phyloP scores from a whole-genome alignment of 2,329 filamentous ascomycete species.

The Paraphaeosphaeria sporulosa region DNA sequence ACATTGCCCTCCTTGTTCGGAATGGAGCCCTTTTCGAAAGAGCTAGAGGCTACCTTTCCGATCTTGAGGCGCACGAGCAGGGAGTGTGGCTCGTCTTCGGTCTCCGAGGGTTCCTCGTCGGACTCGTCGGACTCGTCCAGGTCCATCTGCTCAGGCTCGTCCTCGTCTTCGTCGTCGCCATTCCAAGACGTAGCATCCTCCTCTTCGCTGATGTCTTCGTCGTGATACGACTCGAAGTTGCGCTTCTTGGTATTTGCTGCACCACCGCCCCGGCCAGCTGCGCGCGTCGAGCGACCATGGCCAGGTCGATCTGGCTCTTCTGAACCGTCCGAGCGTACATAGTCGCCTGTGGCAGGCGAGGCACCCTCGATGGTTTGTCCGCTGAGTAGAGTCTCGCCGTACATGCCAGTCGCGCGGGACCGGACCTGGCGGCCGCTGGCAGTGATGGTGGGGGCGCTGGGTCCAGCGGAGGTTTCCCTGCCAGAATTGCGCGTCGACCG shows the following conservation, averaged over 20 bases:
- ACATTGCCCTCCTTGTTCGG: background rate
- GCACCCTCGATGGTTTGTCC: conserved; percentile 56
- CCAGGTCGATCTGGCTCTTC: conserved; percentile 54
- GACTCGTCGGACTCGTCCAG: conserved; percentile 64
- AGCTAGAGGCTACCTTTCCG: conserved; percentile 27
- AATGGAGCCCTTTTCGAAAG: conserved; percentile 3
- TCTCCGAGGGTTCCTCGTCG: conserved; percentile 52
- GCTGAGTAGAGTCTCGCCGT: conserved; percentile 67
- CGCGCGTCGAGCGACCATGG: conserved; percentile 54
- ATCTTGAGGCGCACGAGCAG: conserved; percentile 75
- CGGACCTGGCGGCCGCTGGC: conserved; percentile 87
- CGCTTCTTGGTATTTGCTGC: conserved; percentile 32
- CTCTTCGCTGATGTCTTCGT: conserved; percentile 71
- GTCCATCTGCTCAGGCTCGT: conserved; percentile 73
- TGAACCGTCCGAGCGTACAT: conserved; percentile 54
- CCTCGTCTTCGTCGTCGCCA: conserved; percentile 76
- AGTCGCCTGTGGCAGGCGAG: conserved; percentile 54
- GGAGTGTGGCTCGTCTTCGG: conserved; percentile 57
- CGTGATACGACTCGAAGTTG: conserved; percentile 63
- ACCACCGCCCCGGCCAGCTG: conserved; percentile 25
- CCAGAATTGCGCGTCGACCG: conserved; percentile 73
- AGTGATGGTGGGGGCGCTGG: conserved; percentile 71
- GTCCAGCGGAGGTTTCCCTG: conserved; percentile 75
- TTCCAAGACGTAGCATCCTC: conserved; percentile 71
- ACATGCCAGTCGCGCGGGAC: conserved; percentile 67